Evolutionary conservation across 148 eudicot genomes (phyloP).

Genomic region (Cornus controversa): DNA sequence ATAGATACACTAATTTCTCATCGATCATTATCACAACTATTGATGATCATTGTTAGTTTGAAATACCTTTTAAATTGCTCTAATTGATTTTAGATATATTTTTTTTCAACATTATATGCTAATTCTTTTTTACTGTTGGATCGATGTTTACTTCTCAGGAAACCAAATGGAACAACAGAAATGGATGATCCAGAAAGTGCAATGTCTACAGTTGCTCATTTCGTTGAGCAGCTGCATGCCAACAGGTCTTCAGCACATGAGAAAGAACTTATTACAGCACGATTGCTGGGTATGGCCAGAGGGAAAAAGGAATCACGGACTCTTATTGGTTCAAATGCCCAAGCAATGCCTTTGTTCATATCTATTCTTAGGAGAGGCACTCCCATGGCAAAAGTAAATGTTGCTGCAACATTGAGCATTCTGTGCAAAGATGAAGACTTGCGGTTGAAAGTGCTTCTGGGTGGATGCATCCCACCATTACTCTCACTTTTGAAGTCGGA

Average conservation of each 20-base stretch:
- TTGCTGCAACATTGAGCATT: conserved; percentile 54
- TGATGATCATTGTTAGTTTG: too few species aligned
- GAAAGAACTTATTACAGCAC: conserved; percentile 70
- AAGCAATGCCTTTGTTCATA: conserved; percentile 81
- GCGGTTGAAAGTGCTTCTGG: conserved; percentile 71
- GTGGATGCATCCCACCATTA: conserved; percentile 76
- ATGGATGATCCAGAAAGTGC: conserved; percentile 66
- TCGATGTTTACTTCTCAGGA: conserved; percentile 39
- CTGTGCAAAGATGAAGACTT: conserved; percentile 70
- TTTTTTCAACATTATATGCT: not conserved
- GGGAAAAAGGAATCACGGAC: conserved; percentile 54
- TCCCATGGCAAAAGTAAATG: conserved; percentile 59
- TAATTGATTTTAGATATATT: not conserved
- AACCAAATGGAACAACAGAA: conserved; percentile 47
- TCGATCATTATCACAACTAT: not conserved
- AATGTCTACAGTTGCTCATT: conserved; percentile 64
- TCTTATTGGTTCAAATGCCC: conserved; percentile 73
- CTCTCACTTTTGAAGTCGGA: conserved; percentile 76
- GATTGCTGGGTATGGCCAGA: conserved; percentile 58
- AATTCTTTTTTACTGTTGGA: conserved; percentile 9
- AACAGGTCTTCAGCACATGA: conserved; percentile 62
- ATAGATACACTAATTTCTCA: not conserved
- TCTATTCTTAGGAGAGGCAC: conserved; percentile 72
- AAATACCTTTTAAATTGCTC: not conserved
- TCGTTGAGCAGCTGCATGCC: conserved; percentile 73